A percentile compares a stretch with the other conserved stretches of the same genome.
Conservation (phyloP, 306 rosid species). For the Ormosia semicastrata region DNA sequence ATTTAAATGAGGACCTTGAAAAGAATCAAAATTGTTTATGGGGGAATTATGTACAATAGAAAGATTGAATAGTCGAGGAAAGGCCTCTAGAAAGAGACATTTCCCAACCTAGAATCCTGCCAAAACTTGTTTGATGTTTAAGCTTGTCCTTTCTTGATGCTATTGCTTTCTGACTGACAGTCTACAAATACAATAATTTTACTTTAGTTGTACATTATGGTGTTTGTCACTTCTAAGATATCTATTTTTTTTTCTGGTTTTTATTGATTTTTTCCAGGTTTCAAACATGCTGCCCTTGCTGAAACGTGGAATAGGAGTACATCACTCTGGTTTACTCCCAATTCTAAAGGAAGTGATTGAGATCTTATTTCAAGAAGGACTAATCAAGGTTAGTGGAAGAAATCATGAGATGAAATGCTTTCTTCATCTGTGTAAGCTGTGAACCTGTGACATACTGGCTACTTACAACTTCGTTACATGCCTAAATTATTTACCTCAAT, state of each 20-base stretch:
- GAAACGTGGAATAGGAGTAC: slow-evolving; percentile 97
- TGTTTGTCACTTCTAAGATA: slow-evolving; percentile 9
- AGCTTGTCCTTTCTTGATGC: background rate
- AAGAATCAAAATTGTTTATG: too few relatives aligned
- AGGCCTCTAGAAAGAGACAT: background rate
- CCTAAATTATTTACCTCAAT: background rate
- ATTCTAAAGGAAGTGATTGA: slow-evolving; percentile 96
- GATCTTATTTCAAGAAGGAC: slow-evolving; percentile 92
- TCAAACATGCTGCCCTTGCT: slow-evolving; percentile 87
- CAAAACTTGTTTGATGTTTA: background rate
- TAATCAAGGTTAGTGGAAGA: slow-evolving; percentile 78
- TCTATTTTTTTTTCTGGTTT: background rate
- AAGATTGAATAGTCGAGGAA: background rate
- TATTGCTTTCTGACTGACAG: background rate
- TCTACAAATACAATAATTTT: background rate
- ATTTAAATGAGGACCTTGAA: background rate
- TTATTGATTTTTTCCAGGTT: slow-evolving; percentile 50
- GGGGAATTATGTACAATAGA: background rate
- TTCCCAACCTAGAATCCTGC: background rate
- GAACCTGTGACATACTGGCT: background rate
- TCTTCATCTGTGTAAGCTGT: background rate
- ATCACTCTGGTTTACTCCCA: slow-evolving; percentile 98
- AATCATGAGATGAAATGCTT: background rate
- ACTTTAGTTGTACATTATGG: background rate
- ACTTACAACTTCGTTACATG: background rate